phyloP scores from a whole-genome alignment of 2,329 filamentous ascomycete genomes.

The Stromatinia cepivora region DNA sequence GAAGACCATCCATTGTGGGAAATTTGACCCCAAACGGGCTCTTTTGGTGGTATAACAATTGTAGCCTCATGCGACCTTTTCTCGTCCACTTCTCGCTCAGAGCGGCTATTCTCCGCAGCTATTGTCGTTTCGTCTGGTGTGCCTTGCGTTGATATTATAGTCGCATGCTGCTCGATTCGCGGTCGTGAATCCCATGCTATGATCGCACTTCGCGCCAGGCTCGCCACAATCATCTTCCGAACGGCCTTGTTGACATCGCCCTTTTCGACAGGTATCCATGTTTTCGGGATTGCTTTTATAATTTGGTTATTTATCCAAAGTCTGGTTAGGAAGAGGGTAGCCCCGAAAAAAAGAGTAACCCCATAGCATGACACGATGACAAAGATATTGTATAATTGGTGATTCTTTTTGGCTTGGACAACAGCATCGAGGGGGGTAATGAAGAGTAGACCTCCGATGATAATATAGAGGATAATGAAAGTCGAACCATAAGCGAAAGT shows the following conservation, averaged over 20 bases:
- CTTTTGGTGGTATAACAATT: conserved; percentile 31
- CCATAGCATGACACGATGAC: conserved; percentile 76
- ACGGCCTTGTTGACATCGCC: conserved; percentile 77
- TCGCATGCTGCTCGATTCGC: conserved; percentile 49
- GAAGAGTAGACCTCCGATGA: conserved; percentile 72
- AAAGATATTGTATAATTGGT: conserved; percentile 77
- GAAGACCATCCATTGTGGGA: conserved; percentile 88
- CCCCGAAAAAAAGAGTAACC: conserved; percentile 66
- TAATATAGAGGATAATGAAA: conserved; percentile 44
- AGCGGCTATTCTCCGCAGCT: conserved; percentile 20
- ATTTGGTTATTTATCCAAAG: conserved; percentile 83
- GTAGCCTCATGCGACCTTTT: conserved; percentile 27
- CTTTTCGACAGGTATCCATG: conserved; percentile 82
- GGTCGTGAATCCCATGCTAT: conserved; percentile 79
- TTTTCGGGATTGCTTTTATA: conserved; percentile 79
- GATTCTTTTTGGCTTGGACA: conserved; percentile 67
- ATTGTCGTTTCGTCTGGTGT: conserved; percentile 35
- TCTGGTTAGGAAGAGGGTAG: conserved; percentile 78
- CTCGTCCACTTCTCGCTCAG: conserved; percentile 22
- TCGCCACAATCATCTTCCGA: conserved; percentile 70
- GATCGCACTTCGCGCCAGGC: conserved; percentile 73
- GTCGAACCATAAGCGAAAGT: conserved; percentile 1
- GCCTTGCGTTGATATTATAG: conserved; percentile 37
- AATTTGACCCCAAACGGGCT: conserved; percentile 72
- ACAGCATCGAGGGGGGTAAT: conserved; percentile 80